Conservation (phyloP, 805 yeast genomes). For the Lipomyces oligophaga region DNA sequence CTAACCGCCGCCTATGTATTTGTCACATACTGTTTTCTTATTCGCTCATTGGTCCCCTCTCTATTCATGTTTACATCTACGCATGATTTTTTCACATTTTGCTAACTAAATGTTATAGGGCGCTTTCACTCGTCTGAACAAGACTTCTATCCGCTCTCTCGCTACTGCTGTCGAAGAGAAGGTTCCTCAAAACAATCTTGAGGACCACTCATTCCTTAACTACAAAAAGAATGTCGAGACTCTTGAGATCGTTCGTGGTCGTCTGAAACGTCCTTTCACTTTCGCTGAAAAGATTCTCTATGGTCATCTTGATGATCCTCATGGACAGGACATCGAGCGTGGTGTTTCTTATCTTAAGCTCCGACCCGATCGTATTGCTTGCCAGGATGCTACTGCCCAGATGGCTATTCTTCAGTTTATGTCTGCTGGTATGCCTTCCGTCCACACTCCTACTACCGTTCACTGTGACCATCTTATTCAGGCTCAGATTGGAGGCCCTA, state of each 20-base stretch:
- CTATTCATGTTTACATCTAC: no score
- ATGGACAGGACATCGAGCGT: conserved; percentile 54
- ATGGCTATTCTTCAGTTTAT: conserved; percentile 98
- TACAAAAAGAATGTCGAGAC: conserved; percentile 82
- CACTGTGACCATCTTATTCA: conserved; percentile 98
- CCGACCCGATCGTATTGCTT: conserved; percentile 96
- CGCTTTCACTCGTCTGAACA: conserved; percentile 14
- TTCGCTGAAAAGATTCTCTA: conserved; percentile 92
- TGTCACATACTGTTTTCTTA: no score
- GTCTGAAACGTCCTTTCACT: conserved; percentile 84
- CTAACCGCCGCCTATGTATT: no score
- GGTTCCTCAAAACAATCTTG: conserved; percentile 62
- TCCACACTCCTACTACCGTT: conserved; percentile 91
- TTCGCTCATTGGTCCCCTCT: no score
- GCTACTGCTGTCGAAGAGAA: conserved; percentile 46
- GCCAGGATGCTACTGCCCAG: conserved; percentile 99
- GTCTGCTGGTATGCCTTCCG: conserved; percentile 87
- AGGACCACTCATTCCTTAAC: conserved; percentile 69
- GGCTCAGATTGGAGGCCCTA: conserved; percentile 87
- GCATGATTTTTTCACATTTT: no score
- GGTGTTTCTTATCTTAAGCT: conserved; percentile 89
- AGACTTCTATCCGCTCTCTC: conserved; percentile 16
- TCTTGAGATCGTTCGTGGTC: conserved; percentile 74
- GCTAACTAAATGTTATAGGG: conserved; percentile 1
- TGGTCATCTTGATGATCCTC: conserved; percentile 87